Evolutionary conservation across 495 filamentous ascomycete species (phyloP), one percentile per base, ranked within the genome.

Genomic region (Darksidea phi): DNA sequence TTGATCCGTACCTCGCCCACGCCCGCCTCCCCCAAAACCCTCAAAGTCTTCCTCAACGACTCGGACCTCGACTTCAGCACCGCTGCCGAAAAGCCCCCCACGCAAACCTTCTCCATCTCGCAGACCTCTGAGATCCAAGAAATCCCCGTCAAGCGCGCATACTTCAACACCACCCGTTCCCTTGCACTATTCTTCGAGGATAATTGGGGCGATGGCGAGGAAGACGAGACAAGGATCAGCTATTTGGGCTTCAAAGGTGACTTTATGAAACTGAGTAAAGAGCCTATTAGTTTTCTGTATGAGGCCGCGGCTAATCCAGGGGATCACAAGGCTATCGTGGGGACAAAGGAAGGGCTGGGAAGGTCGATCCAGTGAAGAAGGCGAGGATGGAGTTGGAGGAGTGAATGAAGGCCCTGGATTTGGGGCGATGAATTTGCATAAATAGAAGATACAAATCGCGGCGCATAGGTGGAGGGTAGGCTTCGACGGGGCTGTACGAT

Each of bases 191-290:
- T 96, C 75, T 86, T 97, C 63, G 87, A 87, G 64, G 83, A 88
- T 62, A 90, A 90, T 66, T 87, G 84, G 64, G 41, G 60, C 21
- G 67, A 61, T 10, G 75, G 71, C 2, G 86, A 88, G 15, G 88
- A 90, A 57, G 88, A 95, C 55, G 82, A 88, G 52, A 93, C 89
- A 20, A 79, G 85, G 36, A 73, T 97, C 1, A 84, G 78, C 46
- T 98, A 95, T 73, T 61, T 98, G 54, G 94, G 90, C 0, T 96
- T 98, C 77, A 91, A 89, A 73, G 94, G 94, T 28, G 88, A 95
- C 68, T 96, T 89, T 76, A 89, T 91, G 84, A 83, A 85, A 68
- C 72, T 95, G 67, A 91, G 86, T 18, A 81, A 88, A 45, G 91
- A 95, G 70, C 90, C 94, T 13, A 76, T 88, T 4, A 88, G 87